Evolutionary conservation across 305 asterid species (phyloP).

Genomic region (Caryopteris hybrid): DNA sequence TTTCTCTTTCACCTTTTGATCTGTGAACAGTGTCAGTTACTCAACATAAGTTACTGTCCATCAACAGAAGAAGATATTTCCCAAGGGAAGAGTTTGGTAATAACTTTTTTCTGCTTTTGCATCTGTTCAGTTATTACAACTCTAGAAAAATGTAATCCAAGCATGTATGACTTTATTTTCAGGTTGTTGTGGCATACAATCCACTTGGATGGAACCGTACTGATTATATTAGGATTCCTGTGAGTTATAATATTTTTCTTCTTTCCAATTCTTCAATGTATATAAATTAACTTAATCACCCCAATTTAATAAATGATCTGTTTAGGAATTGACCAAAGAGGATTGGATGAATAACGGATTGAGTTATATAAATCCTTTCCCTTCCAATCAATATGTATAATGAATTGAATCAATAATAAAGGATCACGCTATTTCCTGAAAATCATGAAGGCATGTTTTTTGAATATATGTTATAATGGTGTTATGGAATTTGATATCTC

Average conservation of each 20-base stretch:
- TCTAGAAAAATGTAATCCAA: neutral
- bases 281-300: neutral
- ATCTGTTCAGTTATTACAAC: neutral
- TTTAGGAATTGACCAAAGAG: neutral
- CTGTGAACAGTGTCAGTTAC: slow-evolving; percentile 60
- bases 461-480: neutral
- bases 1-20: slow-evolving; percentile 6
- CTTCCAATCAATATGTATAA: neutral
- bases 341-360: neutral
- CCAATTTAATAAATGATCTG: neutral
- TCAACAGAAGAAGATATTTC: slow-evolving; percentile 64
- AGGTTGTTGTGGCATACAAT: slow-evolving; percentile 75
- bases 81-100: slow-evolving; percentile 67
- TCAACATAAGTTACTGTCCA: slow-evolving; percentile 79
- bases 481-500: neutral
- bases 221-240: slow-evolving; percentile 71
- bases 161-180: slow-evolving; percentile 15
- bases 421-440: neutral
- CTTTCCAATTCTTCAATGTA: slow-evolving; percentile 6
- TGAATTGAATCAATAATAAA: too few species aligned
- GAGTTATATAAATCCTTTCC: neutral
- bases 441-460: neutral
- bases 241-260: slow-evolving; percentile 29
- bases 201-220: slow-evolving; percentile 75
- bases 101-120: slow-evolving; percentile 7